Evolutionary conservation across 1,139 yeast species (phyloP), one percentile per base, ranked within the genome.

Genomic region (Blastobotrys indianensis): DNA sequence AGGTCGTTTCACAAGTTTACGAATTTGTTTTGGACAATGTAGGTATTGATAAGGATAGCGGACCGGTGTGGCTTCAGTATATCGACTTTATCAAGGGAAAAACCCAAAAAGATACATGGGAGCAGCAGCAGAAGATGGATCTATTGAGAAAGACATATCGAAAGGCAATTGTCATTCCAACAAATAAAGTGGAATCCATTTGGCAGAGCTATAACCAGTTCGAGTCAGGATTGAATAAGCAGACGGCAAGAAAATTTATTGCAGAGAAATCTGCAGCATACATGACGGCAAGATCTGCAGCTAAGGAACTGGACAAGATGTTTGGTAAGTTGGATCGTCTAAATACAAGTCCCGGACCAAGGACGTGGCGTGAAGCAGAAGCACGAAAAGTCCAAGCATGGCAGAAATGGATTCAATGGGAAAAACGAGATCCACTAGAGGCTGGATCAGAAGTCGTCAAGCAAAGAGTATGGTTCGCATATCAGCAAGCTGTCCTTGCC

Each of bases 121-220:
- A 90, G 61, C 84, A 80, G 54, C 94, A 85, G 60, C 94, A 85
- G 57, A 82, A 85, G 54, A 74, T 77, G 58, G 96, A 87, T 60
- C 71, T 82, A 57, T 76, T 85, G 44, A 73, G 97, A 57, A 82
- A 82, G 56, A 76, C 84, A 4, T 87, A 83, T 64, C 79, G 84
- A 56, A 76, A 77, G 50, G 80, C 85, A 54, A 73, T 88, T 32
- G 72, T 76, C 23, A 73, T 82, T 32, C 98, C 98, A 2, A 73
- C 86, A 30, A 77, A 76, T 48, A 79, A 81, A 48, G 70, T 92
- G 44, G 97, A 90, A 61, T 72, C 73, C 28, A 70, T 85, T 49
- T 92, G 98, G 98, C 72, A 79, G 49, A 80, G 72, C 42, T 92
- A 88, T 63, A 82, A 86, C 30, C 72, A 75, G 50, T 92, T 94